A percentile compares a stretch with the other conserved stretches of the same genome.
These are phyloP conservation scores for Fusarium nodosum DNA, from an alignment of 2,329 filamentous ascomycete species.

Conservation along the genomic window DNA sequence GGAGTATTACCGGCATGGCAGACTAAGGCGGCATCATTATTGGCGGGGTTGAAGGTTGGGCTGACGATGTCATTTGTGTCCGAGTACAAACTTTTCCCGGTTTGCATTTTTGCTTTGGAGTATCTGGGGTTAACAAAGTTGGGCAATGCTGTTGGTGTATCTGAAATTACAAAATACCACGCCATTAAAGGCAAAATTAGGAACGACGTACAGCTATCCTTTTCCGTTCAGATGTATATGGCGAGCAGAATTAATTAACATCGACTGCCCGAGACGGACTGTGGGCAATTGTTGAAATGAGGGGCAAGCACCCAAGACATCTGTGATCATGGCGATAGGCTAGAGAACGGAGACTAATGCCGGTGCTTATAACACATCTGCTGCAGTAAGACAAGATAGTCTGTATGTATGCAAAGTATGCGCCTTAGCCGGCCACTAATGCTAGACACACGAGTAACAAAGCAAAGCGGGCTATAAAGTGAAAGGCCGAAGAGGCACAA, in stretches of 20 bases:
- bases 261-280: slow-evolving; percentile 9
- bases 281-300: slow-evolving; percentile 30
- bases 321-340: slow-evolving; percentile 37
- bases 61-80: slow-evolving; percentile 41
- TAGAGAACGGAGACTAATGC: slow-evolving; percentile 30
- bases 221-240: slow-evolving; percentile 6
- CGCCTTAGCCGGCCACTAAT: slow-evolving; percentile 21
- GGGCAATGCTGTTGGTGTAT: slow-evolving; percentile 40
- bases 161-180: slow-evolving; percentile 47
- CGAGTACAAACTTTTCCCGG: slow-evolving; percentile 42
- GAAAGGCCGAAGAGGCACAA: slow-evolving; percentile 14
- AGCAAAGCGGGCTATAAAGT: slow-evolving; percentile 15
- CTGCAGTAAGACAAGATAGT: slow-evolving; percentile 41
- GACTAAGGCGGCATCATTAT: slow-evolving; percentile 45
- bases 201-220: slow-evolving; percentile 17
- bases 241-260: not conserved
- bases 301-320: slow-evolving; percentile 28
- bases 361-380: slow-evolving; percentile 37
- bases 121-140: slow-evolving; percentile 44
- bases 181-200: slow-evolving; percentile 44
- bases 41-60: slow-evolving; percentile 46
- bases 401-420: slow-evolving; percentile 6
- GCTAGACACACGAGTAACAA: slow-evolving; percentile 34
- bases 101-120: slow-evolving; percentile 47
- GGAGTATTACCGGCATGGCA: slow-evolving; percentile 47